phyloP scores from a whole-genome alignment of 176 grass and related monocot genomes.

The Carex myosuroides region DNA sequence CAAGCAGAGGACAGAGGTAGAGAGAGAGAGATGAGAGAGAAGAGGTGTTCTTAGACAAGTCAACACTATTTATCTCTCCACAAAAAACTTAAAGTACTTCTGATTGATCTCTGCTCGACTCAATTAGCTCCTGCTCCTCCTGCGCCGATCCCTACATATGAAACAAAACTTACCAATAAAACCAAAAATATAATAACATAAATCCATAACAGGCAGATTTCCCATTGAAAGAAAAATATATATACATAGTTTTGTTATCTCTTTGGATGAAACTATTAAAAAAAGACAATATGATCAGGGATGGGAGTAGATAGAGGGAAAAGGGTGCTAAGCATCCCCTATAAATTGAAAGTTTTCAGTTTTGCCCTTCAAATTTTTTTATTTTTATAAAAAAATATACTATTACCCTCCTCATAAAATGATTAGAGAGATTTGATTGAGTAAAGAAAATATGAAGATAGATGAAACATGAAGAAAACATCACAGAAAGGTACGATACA shows the following conservation, averaged over 20 bases:
- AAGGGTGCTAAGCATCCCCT: too few relatives aligned
- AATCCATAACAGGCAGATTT: not conserved
- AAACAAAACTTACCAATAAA: not conserved
- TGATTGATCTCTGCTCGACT: not conserved
- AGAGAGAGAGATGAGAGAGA: slow-evolving; percentile 7
- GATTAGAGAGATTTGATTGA: not conserved
- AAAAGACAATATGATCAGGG: not conserved
- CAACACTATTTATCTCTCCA: slow-evolving; percentile 10
- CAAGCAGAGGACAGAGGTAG: slow-evolving; percentile 3
- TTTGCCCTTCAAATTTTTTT: too few relatives aligned
- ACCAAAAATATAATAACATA: not conserved
- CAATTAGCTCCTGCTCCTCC: slow-evolving; percentile 13
- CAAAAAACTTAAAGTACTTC: not conserved
- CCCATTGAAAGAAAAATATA: not conserved
- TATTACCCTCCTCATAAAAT: too few relatives aligned
- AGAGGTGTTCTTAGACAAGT: not conserved
- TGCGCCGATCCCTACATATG: not conserved
- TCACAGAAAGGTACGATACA: not conserved
- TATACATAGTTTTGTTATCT: not conserved
- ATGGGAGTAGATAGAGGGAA: too few relatives aligned
- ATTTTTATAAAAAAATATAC: too few relatives aligned
- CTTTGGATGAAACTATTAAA: not conserved
- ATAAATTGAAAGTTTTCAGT: too few relatives aligned
- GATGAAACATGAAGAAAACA: not conserved
- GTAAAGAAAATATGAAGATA: not conserved